Conservation (phyloP, 2,329 filamentous ascomycete species). For the Neofusicoccum sp. region DNA sequence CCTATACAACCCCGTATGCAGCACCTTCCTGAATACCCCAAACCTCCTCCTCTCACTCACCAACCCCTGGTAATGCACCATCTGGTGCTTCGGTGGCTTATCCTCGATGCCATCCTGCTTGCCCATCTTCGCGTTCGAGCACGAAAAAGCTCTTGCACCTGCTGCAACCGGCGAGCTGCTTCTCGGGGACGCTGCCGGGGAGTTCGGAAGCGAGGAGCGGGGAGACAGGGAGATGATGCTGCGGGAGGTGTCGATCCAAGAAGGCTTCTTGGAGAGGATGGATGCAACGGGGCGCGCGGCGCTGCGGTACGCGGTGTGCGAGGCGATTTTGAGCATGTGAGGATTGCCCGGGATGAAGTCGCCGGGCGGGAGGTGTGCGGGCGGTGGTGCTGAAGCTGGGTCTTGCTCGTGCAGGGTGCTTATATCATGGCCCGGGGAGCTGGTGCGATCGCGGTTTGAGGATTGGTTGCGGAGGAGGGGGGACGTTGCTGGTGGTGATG, state of each 20-base stretch:
- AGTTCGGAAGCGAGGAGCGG: background rate
- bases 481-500: background rate
- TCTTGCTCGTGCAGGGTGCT: background rate
- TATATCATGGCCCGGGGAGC: background rate
- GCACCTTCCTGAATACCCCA: constrained; percentile 59
- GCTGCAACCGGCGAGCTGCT: background rate
- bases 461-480: background rate
- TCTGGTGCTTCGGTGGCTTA: constrained; percentile 42
- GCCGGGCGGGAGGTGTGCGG: background rate
- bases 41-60: constrained; percentile 55
- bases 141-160: background rate
- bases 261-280: constrained; percentile 9
- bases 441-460: background rate
- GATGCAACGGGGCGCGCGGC: constrained; percentile 18
- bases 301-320: constrained; percentile 24
- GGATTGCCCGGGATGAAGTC: constrained; percentile 3
- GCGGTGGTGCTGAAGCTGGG: background rate
- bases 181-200: background rate
- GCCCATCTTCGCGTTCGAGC: constrained; percentile 21
- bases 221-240: constrained; percentile 4
- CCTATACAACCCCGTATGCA: constrained; percentile 61
- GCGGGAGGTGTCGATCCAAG: constrained; percentile 10
- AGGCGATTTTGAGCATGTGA: constrained; percentile 28
- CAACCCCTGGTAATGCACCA: constrained; percentile 61
- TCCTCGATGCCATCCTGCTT: constrained; percentile 24